Evolutionary conservation across 352 stramenopile genomes (phyloP), one percentile per base, ranked within the genome.

Genomic region (Phytophthora niederhauseri): DNA sequence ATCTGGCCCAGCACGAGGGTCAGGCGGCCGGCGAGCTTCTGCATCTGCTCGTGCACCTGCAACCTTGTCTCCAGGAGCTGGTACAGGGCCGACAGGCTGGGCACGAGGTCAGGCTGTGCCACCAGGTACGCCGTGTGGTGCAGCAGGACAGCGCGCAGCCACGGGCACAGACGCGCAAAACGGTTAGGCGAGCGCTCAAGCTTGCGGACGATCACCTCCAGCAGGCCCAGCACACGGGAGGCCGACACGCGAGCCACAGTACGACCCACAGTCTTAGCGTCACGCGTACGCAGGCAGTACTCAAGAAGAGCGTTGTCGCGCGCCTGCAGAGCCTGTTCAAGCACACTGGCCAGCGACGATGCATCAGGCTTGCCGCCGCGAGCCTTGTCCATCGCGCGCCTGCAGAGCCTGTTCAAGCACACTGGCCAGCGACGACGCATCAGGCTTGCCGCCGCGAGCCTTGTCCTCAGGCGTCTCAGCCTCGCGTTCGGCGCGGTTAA

Each of bases 221-320:
- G 71, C 64, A 96, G 77, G 59, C 84, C 69, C 22, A 96, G 78
- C 50, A 96, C 84, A 63, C 91, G 90, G 17, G 87, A 85, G 0
- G 85, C 80, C 48, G 85, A 72, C 46, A 96, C 85, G 36, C 87
- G 86, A 67, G 87, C 82, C 62, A 94, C 89, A 57, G 89, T 96
- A 51, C 87, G 83, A 22, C 64, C 67, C 31, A 96, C 86, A 28
- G 92, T 81, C 72, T 96, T 96, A 36, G 61, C 45, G 65, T 96
- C 89, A 46, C 84, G 85, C 41, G 84, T 90, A 50, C 87, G 82
- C 56, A 96, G 66, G 64, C 84, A 92, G 68, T 95, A 92, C 74
- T 96, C 89, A 9, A 96, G 72, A 63, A 95, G 87, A 36, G 87
- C 87, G 50, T 95, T 95, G 84, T 96, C 89, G 63, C 93, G 92